These are phyloP conservation scores for Pestalotiopsis sp. DNA, from an alignment of 2,329 filamentous ascomycete genomes.

Conservation along the genomic window DNA sequence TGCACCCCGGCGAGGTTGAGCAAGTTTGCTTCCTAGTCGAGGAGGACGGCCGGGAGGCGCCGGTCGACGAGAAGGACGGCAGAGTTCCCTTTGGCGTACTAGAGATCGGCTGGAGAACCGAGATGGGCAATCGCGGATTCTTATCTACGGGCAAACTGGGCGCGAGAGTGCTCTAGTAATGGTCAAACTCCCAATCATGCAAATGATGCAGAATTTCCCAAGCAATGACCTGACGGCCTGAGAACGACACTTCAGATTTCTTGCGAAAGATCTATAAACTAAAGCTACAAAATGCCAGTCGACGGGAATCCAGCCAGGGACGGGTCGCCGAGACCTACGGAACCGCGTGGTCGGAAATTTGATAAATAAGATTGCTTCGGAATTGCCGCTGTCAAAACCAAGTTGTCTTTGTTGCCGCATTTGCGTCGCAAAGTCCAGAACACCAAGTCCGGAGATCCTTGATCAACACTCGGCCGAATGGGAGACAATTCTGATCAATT, in stretches of 20 bases:
- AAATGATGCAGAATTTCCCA: neutral
- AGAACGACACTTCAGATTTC: neutral
- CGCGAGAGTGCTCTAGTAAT: slow-evolving; percentile 40
- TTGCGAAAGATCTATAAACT: no score
- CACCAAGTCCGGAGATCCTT: neutral
- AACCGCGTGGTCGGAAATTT: no score
- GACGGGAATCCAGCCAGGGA: no score
- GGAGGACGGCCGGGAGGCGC: slow-evolving; percentile 36
- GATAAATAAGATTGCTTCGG: neutral
- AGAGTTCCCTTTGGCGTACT: slow-evolving; percentile 75
- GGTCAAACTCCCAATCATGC: neutral
- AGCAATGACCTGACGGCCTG: slow-evolving; percentile 13
- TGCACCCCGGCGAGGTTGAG: slow-evolving; percentile 64
- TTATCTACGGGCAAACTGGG: slow-evolving; percentile 83
- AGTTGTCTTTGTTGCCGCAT: neutral
- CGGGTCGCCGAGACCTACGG: no score
- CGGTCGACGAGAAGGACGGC: slow-evolving; percentile 56
- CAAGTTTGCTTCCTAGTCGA: slow-evolving; percentile 65
- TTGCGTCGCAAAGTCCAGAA: neutral
- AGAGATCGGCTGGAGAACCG: slow-evolving; percentile 82
- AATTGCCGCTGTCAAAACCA: neutral
- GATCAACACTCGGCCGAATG: neutral
- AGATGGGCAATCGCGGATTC: slow-evolving; percentile 86
- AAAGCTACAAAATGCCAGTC: no score
- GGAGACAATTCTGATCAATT: no score